Evolutionary conservation across 2,329 filamentous ascomycete genomes (phyloP).

Genomic region (Orbilia ellipsospora): DNA sequence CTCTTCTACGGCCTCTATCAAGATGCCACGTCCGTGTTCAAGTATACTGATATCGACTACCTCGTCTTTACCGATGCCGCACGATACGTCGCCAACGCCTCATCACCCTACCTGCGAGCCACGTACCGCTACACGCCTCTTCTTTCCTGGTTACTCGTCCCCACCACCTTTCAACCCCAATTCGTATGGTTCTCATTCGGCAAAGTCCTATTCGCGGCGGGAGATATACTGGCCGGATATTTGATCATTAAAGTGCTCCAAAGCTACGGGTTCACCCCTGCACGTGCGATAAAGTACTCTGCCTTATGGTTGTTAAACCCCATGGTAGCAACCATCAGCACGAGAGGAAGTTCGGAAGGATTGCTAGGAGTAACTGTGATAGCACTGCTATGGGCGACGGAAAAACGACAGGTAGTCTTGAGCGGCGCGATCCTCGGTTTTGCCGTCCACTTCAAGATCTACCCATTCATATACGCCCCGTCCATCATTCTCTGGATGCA

Average conservation of each 20-base stretch:
- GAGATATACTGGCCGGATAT: slow-evolving; percentile 87
- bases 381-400: slow-evolving; percentile 82
- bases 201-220: slow-evolving; percentile 84
- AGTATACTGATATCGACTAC: slow-evolving; percentile 99
- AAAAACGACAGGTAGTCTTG: slow-evolving; percentile 71
- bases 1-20: slow-evolving; percentile 92
- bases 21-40: slow-evolving; percentile 88
- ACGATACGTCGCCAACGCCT: slow-evolving; percentile 73
- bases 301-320: slow-evolving; percentile 95
- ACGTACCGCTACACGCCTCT: slow-evolving; percentile 98
- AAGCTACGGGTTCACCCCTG: slow-evolving; percentile 63
- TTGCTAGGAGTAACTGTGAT: slow-evolving; percentile 86
- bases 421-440: slow-evolving; percentile 82
- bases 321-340: slow-evolving; percentile 98
- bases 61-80: slow-evolving; percentile 97
- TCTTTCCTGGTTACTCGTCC: slow-evolving; percentile 88
- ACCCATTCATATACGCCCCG: slow-evolving; percentile 93
- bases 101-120: slow-evolving; percentile 85
- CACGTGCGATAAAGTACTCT: slow-evolving; percentile 77
- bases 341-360: slow-evolving; percentile 91
- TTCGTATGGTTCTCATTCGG: slow-evolving; percentile 80
- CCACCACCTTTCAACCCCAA: slow-evolving; percentile 72
- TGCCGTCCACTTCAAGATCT: slow-evolving; percentile 97
- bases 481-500: slow-evolving; percentile 81
- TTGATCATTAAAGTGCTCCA: slow-evolving; percentile 69